Conservation (phyloP, 495 filamentous ascomycete genomes). For the Xylaria castorea region DNA sequence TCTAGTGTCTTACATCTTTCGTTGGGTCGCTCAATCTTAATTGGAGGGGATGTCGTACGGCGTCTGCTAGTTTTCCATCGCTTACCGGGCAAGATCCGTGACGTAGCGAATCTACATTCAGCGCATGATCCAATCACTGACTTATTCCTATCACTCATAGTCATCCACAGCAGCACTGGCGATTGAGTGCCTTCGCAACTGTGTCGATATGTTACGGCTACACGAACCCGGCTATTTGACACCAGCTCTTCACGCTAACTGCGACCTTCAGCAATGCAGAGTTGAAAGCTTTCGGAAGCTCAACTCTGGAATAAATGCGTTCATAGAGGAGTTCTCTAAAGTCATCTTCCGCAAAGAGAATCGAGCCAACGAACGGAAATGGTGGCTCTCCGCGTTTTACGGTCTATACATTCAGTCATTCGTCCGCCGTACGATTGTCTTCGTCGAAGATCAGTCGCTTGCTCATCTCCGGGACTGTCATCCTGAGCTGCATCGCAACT, state of each 20-base stretch:
- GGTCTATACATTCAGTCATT: conserved; percentile 38
- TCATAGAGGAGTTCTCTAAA: conserved; percentile 35
- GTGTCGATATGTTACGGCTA: neutral
- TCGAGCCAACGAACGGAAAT: conserved; percentile 35
- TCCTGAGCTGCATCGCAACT: neutral
- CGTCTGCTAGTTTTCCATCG: neutral
- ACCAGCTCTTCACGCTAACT: neutral
- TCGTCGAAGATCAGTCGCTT: conserved; percentile 26
- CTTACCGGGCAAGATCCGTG: neutral
- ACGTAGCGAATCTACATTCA: neutral
- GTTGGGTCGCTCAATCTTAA: neutral
- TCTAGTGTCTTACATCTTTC: neutral
- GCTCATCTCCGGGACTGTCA: conserved; percentile 19
- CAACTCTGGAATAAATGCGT: conserved; percentile 30
- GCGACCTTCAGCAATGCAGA: conserved; percentile 19
- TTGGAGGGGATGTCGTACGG: neutral
- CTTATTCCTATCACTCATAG: neutral
- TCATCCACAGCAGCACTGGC: neutral
- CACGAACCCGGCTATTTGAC: conserved; percentile 2
- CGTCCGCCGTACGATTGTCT: conserved; percentile 34
- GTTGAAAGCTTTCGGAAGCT: conserved; percentile 29
- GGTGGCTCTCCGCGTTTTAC: conserved; percentile 39
- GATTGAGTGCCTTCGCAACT: neutral
- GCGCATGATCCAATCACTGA: neutral
- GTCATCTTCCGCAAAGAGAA: conserved; percentile 38